Evolutionary conservation across 2,329 filamentous ascomycete genomes (phyloP), one percentile per base, ranked within the genome.

Genomic region (Thelonectria olida): DNA sequence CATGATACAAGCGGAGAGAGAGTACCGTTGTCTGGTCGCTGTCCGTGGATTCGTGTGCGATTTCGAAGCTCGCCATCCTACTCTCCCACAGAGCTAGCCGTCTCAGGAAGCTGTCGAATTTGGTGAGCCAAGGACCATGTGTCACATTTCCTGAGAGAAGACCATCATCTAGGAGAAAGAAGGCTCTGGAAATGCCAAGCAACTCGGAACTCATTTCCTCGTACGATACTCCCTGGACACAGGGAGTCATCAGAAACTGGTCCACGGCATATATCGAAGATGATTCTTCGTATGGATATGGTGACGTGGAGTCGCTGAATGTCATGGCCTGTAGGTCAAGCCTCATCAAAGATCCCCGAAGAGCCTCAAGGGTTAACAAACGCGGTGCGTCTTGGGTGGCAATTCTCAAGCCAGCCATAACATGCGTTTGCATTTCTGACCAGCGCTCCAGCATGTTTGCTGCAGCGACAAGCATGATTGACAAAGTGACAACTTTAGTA

Each of bases 281-380:
- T 20, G 59, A 49, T 12, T 65, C 53, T 17, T 27, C 51, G 47
- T 67, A 72, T 9, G 65, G 65, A 42, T 72, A 73, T 2, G 71
- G 72, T 4, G 67, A 66, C 2, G 23, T 53, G 0, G 59, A 58
- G 45, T 74, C 72, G 25, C 57, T 62, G 23, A 74, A 73, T 0
- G 71, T 63, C 64, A 74, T 68, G 61, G 67, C 67, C 27, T 71
- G 68, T 13, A 75, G 13, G 31, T 74, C 72, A 20, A 74, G 49
- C 5, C 71, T 63, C 15, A 64, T 62, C 2, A 75, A 48, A 6
- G 52, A 54, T 0, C 52, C 39, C 2, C 52, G 38, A 8, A 47
- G 52, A 19, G 9, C 27, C 17, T 27, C 52, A 15, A 56, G 52
- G 12, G 52, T 22, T 4, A 19, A 10, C 2, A 7, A 15, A n/a